Conservation (phyloP, 768 basidiomycete genomes). For the Calvatia gigantea region DNA sequence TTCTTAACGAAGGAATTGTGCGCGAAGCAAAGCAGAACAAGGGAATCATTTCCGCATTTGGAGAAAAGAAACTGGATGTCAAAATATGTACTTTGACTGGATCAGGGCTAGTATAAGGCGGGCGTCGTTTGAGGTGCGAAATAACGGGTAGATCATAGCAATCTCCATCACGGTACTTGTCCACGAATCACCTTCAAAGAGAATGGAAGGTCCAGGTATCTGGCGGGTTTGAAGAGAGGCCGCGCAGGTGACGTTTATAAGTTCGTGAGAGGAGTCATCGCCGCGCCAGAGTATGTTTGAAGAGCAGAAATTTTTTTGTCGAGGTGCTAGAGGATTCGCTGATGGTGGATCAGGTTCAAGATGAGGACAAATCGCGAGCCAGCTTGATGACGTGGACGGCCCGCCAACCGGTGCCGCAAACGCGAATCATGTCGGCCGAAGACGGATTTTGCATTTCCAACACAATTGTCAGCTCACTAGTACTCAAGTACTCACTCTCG, state of each 20-base stretch:
- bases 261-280: neutral
- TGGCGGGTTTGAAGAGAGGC: neutral
- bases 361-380: neutral
- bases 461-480: neutral
- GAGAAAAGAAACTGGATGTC: too few species aligned
- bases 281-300: neutral
- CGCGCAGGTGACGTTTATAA: neutral
- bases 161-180: too few species aligned
- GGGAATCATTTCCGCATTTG: too few species aligned
- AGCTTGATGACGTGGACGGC: neutral
- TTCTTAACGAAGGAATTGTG: too few species aligned
- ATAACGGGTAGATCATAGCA: too few species aligned
- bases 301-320: slow-evolving; percentile 2
- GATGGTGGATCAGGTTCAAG: neutral
- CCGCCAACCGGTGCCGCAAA: neutral
- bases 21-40: too few species aligned
- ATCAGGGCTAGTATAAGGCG: too few species aligned
- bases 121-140: too few species aligned
- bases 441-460: neutral
- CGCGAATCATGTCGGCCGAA: neutral
- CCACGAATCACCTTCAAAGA: neutral
- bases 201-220: neutral
- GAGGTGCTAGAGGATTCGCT: neutral
- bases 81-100: too few species aligned
- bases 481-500: neutral